phyloP scores from a whole-genome alignment of 2,329 filamentous ascomycete species.

The Claviceps paspali region DNA sequence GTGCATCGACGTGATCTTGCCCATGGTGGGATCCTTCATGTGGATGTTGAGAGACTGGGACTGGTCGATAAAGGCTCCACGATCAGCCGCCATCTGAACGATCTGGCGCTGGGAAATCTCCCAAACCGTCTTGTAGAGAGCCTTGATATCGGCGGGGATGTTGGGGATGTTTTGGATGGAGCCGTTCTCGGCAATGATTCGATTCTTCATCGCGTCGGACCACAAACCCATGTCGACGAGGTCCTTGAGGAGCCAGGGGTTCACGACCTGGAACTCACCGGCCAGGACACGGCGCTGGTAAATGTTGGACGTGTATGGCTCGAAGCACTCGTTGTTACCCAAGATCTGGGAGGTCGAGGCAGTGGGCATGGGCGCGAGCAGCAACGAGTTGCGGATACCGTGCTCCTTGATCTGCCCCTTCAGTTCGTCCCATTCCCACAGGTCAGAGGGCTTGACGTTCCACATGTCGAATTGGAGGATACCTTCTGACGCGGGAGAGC shows the following conservation, averaged over 20 bases:
- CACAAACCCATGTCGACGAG: constrained; percentile 94
- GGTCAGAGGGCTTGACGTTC: constrained; percentile 80
- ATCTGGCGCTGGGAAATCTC: constrained; percentile 94
- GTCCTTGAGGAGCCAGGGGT: constrained; percentile 96
- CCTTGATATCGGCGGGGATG: constrained; percentile 90
- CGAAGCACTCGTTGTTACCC: constrained; percentile 98
- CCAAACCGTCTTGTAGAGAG: constrained; percentile 98
- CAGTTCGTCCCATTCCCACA: constrained; percentile 89
- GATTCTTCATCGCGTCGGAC: constrained; percentile 99
- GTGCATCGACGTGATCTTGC: constrained; percentile 99
- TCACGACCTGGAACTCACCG: constrained; percentile 98
- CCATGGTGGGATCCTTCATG: constrained; percentile 98
- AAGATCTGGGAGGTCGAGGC: constrained; percentile 95
- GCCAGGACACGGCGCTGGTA: constrained; percentile 96
- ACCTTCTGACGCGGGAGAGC: constrained; percentile 86
- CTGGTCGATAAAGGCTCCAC: constrained; percentile 97
- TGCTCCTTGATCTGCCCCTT: constrained; percentile 86
- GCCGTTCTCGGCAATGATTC: constrained; percentile 92
- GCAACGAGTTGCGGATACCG: constrained; percentile 86
- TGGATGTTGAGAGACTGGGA: constrained; percentile 99
- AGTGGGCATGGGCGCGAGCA: constrained; percentile 95
- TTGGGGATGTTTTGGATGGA: constrained; percentile 96
- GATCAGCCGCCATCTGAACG: constrained; percentile 95
- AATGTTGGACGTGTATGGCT: constrained; percentile 99
- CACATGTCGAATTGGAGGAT: constrained; percentile 99